Evolutionary conservation across 495 filamentous ascomycete species (phyloP), one percentile per base, ranked within the genome.

Genomic region (Pyronema omphalodes): DNA sequence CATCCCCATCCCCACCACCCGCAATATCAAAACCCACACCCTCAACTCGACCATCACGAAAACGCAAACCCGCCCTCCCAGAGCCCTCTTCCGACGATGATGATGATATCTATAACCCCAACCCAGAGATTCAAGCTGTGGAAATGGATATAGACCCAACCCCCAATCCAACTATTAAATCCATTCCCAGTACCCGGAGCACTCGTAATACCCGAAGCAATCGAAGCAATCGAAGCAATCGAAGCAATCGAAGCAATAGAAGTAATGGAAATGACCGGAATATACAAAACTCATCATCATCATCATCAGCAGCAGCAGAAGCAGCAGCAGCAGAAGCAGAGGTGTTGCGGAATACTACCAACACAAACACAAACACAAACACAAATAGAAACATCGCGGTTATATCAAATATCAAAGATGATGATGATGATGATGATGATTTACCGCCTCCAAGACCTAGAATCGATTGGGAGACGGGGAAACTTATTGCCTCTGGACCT

Each of bases 361-460:
- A n/a, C 44, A 17, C n/a, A 9, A 19, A 58, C 9, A 66, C n/a
- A n/a, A n/a, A n/a, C n/a, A n/a, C n/a, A n/a, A n/a, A n/a, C n/a
- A n/a, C n/a, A n/a, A n/a, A n/a, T n/a, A n/a, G n/a, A n/a, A n/a
- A n/a, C n/a, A n/a, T n/a, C n/a, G n/a, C n/a, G n/a, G n/a, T n/a
- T n/a, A n/a, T n/a, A n/a, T n/a, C n/a, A n/a, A 29, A 29, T 1
- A 29, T 29, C 23, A 29, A 5, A 29, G 23, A 63, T 2, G 56
- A 51, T 5, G 55, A 62, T 9, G 67, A 68, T 6, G 64, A 68
- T 15, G 66, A 68, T 15, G 58, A 55, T 17, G 67, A 64, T 29
- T 55, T 64, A 3, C 61, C 61, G 3, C 61, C 62, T 9, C 34
- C 61, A 6, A 65, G 61, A 45, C 60, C 44, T 9, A 50, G 57